Conservation (phyloP, 2,329 filamentous ascomycete genomes). For the Talaromyces sp. region DNA sequence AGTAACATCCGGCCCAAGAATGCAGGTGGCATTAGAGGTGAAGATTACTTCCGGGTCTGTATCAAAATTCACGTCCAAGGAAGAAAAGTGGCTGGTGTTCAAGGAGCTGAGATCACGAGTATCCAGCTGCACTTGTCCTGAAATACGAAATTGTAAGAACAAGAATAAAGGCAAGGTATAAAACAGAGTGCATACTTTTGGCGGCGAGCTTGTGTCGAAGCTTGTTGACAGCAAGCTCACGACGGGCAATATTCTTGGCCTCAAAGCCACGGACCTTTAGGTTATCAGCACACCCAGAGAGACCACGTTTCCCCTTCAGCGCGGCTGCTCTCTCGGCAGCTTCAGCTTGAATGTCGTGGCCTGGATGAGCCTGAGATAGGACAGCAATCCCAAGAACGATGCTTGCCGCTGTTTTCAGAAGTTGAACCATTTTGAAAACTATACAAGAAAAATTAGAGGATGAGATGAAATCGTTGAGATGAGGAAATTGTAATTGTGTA, state of each 20-base stretch:
- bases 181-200: background rate
- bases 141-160: background rate
- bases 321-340: background rate
- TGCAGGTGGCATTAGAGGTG: background rate
- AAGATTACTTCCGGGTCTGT: constrained; percentile 1
- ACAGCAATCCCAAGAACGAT: background rate
- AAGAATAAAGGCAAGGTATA: background rate
- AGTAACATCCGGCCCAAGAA: background rate
- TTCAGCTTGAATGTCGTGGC: background rate
- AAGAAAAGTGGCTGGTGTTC: background rate
- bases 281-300: background rate
- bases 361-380: background rate
- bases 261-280: background rate
- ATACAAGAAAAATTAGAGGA: background rate
- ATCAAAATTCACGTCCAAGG: background rate
- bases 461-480: no score
- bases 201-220: background rate
- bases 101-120: background rate
- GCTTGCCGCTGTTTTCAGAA: background rate
- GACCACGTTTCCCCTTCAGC: background rate
- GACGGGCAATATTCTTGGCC: background rate
- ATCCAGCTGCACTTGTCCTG: background rate
- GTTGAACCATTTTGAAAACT: background rate
- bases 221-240: constrained; percentile 1
- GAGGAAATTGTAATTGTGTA: no score